phyloP scores from a whole-genome alignment of 805 yeast species.

The Metschnikowia santaceciliae region DNA sequence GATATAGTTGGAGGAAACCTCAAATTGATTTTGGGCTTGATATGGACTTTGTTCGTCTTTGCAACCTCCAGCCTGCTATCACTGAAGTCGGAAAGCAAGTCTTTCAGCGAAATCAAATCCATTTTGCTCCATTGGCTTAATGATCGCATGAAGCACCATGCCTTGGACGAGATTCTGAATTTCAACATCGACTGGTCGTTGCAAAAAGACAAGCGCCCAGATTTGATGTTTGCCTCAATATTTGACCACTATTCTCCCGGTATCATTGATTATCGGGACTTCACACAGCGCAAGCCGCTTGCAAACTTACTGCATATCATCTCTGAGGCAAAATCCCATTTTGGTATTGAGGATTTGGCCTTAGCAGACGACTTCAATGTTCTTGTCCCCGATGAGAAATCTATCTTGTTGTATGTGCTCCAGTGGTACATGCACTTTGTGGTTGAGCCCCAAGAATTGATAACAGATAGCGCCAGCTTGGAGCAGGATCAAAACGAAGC shows the following conservation, averaged over 20 bases:
- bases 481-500: slow-evolving; percentile 1
- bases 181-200: slow-evolving; percentile 54
- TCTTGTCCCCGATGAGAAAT: slow-evolving; percentile 54
- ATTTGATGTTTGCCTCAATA: slow-evolving; percentile 41
- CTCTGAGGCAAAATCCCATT: slow-evolving; percentile 37
- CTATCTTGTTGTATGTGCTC: slow-evolving; percentile 54
- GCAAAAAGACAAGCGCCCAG: slow-evolving; percentile 43
- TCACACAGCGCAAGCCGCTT: slow-evolving; percentile 16
- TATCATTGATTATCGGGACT: slow-evolving; percentile 24
- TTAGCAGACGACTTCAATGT: slow-evolving; percentile 52
- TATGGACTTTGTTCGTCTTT: slow-evolving; percentile 47
- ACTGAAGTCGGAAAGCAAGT: slow-evolving; percentile 20
- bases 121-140: slow-evolving; percentile 52
- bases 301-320: slow-evolving; percentile 29
- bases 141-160: slow-evolving; percentile 18
- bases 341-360: slow-evolving; percentile 50
- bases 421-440: slow-evolving; percentile 51
- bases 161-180: slow-evolving; percentile 34
- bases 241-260: slow-evolving; percentile 22
- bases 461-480: neutral
- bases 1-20: slow-evolving; percentile 46
- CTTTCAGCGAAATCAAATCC: slow-evolving; percentile 29
- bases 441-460: neutral
- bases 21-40: slow-evolving; percentile 44
- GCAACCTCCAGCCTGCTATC: slow-evolving; percentile 29